Evolutionary conservation across 805 yeast species (phyloP), one percentile per base, ranked within the genome.

Genomic region (Schwanniomyces vanrijiae): DNA sequence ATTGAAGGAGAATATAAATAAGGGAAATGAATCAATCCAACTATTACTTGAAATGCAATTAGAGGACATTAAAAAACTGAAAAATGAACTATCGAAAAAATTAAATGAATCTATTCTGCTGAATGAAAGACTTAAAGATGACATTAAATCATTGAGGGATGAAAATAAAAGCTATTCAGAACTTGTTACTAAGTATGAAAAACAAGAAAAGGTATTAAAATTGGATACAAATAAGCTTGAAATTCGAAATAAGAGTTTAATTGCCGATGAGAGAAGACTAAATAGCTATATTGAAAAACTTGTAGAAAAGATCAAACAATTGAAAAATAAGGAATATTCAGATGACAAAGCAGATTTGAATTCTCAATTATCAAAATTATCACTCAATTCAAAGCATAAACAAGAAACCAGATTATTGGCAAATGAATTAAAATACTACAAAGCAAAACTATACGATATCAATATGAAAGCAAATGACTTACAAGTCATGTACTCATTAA

Each of bases 391-490:
- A 10, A 45, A n/a, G 35, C 44, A 19, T 40, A 20, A 18, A 18
- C 38, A 22, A 33, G 47, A 43, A 43, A 37, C 49, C 7, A 56
- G 51, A 16, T 53, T 68, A 11, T 57, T 70, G 28, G 69, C 70
- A 39, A 65, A 66, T 41, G 80, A 79, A 56, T 61, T 71, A 50
- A 72, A 72, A 28, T 69, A 76, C 46, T 76, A 73, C 59, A 73
- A 66, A 52, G 73, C 81, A 44, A 77, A 74, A 53, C 62, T 78
- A 40, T 71, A 72, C 40, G 82, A 80, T 47, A 59, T 73, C 44
- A 65, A 69, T 42, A 39, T 66, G 45, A 61, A 55, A 42, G 59
- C 65, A 40, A 65, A 68, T 42, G 74, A 71, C 49, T 56, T 72
- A 43, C 59, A 61, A 40, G 42, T 62, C 43, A 66, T 71, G 71